Base-by-base conservation (phyloP, 1,284 basidiomycete genomes). In the Pascua sp. region DNA sequence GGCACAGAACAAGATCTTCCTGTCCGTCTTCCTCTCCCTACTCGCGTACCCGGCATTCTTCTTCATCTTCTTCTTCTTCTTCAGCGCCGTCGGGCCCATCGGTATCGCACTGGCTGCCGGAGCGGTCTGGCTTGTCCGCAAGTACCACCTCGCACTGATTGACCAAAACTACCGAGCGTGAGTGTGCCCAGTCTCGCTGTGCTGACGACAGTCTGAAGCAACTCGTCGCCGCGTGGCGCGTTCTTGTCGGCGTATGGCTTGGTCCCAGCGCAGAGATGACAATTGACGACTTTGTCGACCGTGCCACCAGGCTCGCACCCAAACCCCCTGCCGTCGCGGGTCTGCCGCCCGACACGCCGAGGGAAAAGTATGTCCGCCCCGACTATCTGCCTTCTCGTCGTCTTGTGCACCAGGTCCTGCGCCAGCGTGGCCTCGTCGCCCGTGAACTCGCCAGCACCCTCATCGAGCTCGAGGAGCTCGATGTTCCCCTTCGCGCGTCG, bases 1-100 rank as follows among this genome's bases (percentile, higher is more conserved):
- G 76, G 92, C 91, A 41, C 90, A 94, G 79, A 93, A 88, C 79
- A 94, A 96, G 79, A 85, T 94, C 44, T 85, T 89, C 12, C 86
- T 93, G 63, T 90, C 90, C 1, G 72, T 95, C 24, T 68, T 93
- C 48, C 82, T 91, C 51, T 79, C 87, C 47, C 71, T 89, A 60
- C 72, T 90, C 65, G 85, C 88, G 45, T 95, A 94, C 78, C 87
- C 90, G n/a, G 73, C 84, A 16, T 76, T 85, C 39, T 95, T 95
- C 79, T 85, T 89, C 72, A 83, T 85, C 64, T 78, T 93, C 16
- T 93, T 90, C 88, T 85, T 86, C 12, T 72, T 91, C 41, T 82
- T 94, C 58, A 82, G 83, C 78, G 87, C 86, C 60, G 87, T 86
- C 2, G 24, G 24, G 4, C 77, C 81, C 8, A 56, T 82, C 15